Evolutionary conservation across 2,329 filamentous ascomycete species (phyloP), one percentile per base, ranked within the genome.

Genomic region (Ophiocordyceps camponoti-rufipedis): DNA sequence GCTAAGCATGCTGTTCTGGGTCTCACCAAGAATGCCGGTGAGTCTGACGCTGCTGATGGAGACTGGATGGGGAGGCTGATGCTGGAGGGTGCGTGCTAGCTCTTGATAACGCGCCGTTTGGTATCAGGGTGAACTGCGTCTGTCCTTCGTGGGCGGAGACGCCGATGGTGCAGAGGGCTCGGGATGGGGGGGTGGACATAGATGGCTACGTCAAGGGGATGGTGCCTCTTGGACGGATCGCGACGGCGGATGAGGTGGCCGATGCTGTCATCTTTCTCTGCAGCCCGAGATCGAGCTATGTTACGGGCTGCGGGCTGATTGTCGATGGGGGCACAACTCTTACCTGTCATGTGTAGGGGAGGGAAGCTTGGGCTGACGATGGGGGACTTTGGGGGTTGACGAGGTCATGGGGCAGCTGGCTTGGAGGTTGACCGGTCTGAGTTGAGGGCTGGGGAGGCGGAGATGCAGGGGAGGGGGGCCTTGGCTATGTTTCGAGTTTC

Each of bases 241-340:
- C 81, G 13, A 62, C 62, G 19, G 61, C 69, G 7, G 65, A 72
- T 16, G 83, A 88, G 57, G 71, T 87, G 31, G 82, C 83, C 18
- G 75, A 84, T 54, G 81, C 82, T 45, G 81, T 78, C 38, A 58
- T 76, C 23, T 87, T 87, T 58, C 68, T 88, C 23, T 45, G 45
- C 14, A 50, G 49, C 39, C 43, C 49, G n/a, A 50, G 43, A 31
- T 46, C 49, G 12, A 50, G 49, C 39, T 50, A 44, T 19, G 38
- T 43, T 16, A 47, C 43, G 19, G 49, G 46, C 31, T 40, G 19
- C 23, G 42, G 43, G 23, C 42, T 50, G 16, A 45, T 48, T 47
- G 14, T 44, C 13, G 45, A 48, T 33, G 48, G 48, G 16, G 50
- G 45, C 16, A 49, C 42, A 29, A 44, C 42, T 13, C 29, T 29